Conservation (phyloP, 768 basidiomycete species). For the Lactarius akahatsu region DNA sequence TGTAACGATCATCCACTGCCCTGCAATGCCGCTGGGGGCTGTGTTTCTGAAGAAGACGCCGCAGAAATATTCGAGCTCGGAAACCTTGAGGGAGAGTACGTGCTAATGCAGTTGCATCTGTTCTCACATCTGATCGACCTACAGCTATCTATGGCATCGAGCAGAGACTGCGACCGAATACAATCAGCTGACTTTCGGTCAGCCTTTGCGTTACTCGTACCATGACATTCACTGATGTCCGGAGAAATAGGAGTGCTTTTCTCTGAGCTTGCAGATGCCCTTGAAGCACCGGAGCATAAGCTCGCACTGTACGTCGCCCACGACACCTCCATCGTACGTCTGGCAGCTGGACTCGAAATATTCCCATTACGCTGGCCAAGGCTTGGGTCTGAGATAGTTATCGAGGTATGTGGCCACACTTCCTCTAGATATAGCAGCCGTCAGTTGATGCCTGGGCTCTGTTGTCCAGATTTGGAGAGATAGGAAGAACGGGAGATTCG, state of each 20-base stretch:
- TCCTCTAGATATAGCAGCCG: not conserved
- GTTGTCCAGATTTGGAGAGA: constrained; percentile 40
- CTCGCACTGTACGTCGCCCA: constrained; percentile 46
- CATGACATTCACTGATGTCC: not conserved
- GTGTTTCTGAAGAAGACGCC: constrained; percentile 43
- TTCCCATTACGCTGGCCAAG: constrained; percentile 45
- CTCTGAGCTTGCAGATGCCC: constrained; percentile 39
- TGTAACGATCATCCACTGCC: constrained; percentile 46
- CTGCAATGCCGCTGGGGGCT: constrained; percentile 44
- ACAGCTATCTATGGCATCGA: constrained; percentile 50
- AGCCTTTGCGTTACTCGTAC: not conserved
- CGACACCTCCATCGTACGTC: constrained; percentile 43
- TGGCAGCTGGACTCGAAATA: constrained; percentile 39
- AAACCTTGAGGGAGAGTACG: constrained; percentile 40
- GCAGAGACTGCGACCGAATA: constrained; percentile 45
- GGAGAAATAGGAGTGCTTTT: constrained; percentile 41
- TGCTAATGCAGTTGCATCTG: not conserved
- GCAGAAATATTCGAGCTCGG: constrained; percentile 37
- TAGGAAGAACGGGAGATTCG: constrained; percentile 33
- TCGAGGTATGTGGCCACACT: constrained; percentile 33
- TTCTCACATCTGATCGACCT: not conserved
- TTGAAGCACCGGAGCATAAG: constrained; percentile 38
- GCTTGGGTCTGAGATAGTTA: constrained; percentile 44
- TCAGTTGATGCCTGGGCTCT: not conserved
- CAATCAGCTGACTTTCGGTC: constrained; percentile 45